A percentile compares a stretch with the other conserved stretches of the same genome.
Conservation (phyloP, 148 eudicot species). For the Euryodendron excelsum region DNA sequence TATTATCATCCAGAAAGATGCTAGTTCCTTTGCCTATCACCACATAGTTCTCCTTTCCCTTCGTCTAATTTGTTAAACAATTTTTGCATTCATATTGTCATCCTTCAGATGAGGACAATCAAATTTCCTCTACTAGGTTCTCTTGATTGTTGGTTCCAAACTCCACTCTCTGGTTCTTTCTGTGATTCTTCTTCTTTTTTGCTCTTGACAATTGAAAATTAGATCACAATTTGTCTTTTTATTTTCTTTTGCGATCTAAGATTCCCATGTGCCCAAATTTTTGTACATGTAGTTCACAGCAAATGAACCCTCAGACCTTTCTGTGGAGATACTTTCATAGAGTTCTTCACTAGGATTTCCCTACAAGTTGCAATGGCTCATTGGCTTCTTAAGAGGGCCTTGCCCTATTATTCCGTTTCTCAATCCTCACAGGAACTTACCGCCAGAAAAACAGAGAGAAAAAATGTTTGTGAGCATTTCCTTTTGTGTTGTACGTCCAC, state of each 20-base stretch:
- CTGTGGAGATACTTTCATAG: background rate
- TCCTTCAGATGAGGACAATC: background rate
- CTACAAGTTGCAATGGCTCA: background rate
- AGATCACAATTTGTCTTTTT: too few relatives aligned
- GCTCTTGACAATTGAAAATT: too few relatives aligned
- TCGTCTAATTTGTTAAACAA: background rate
- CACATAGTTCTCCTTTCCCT: background rate
- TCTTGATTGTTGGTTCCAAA: background rate
- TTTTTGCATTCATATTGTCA: background rate
- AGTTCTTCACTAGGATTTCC: background rate
- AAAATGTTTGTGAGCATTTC: background rate
- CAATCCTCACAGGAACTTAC: background rate
- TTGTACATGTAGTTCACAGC: background rate
- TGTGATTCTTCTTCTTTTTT: background rate
- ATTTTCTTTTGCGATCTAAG: too few relatives aligned
- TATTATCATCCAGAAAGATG: background rate
- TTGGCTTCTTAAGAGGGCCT: background rate
- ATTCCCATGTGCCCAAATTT: background rate
- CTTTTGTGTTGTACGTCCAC: background rate
- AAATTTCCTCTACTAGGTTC: background rate
- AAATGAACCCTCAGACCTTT: background rate
- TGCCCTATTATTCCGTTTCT: background rate
- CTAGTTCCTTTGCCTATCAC: background rate
- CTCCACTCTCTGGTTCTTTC: background rate
- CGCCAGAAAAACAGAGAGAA: background rate